phyloP scores from a whole-genome alignment of 164 flowering plant species.

The Euptelea pleiosperma region DNA sequence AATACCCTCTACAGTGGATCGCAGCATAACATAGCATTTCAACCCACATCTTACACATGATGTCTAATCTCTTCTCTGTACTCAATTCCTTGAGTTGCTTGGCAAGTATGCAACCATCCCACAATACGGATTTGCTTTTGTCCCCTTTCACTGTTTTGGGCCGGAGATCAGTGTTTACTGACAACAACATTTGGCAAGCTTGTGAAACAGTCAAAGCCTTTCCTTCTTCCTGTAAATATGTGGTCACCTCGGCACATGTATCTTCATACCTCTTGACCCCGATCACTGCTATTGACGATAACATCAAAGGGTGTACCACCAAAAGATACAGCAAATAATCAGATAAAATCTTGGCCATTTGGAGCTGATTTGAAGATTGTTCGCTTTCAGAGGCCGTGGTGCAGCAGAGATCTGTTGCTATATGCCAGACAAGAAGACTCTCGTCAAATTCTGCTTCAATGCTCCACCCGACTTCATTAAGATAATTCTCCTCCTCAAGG shows the following conservation, averaged over 20 bases:
- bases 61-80: not conserved
- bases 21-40: too few species aligned
- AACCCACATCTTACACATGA: too few species aligned
- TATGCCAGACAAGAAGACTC: slow-evolving; percentile 11
- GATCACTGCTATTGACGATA: not conserved
- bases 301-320: not conserved
- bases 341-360: not conserved
- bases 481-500: not conserved
- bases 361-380: not conserved
- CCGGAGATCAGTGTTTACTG: not conserved
- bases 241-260: not conserved
- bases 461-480: not conserved
- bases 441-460: slow-evolving; percentile 10
- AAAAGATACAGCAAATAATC: slow-evolving; percentile 11
- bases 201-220: too few species aligned
- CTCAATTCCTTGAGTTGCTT: not conserved
- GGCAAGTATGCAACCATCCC: slow-evolving; percentile 7
- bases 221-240: not conserved
- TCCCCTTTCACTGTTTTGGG: slow-evolving; percentile 10
- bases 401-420: slow-evolving; percentile 11
- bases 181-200: not conserved
- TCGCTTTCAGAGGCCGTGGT: not conserved
- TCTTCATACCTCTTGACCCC: slow-evolving; percentile 4
- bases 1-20: too few species aligned
- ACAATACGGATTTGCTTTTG: slow-evolving; percentile 14